phyloP scores from a whole-genome alignment of 2,329 filamentous ascomycete genomes.

The Hypoxylon rubiginosum region DNA sequence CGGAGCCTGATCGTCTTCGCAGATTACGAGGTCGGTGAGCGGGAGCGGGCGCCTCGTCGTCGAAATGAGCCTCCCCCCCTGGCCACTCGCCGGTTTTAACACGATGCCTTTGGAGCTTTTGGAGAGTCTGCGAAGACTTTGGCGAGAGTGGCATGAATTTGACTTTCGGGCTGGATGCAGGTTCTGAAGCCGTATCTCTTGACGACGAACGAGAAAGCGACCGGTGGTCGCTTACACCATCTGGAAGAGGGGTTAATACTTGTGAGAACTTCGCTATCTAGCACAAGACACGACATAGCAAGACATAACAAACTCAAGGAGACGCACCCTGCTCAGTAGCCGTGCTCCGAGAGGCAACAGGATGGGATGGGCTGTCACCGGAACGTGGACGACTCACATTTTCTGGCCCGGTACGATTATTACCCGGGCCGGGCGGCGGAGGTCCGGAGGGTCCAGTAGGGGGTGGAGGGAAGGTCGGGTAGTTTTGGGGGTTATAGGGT shows the following conservation, averaged over 20 bases:
- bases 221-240: constrained; percentile 44
- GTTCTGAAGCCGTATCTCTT: constrained; percentile 13
- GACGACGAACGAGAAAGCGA: constrained; percentile 24
- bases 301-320: constrained; percentile 46
- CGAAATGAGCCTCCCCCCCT: constrained; percentile 14
- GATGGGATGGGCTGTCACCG: constrained; percentile 47
- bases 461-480: constrained; percentile 40
- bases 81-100: constrained; percentile 32
- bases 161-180: constrained; percentile 42
- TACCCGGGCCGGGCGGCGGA: constrained; percentile 37
- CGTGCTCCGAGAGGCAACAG: constrained; percentile 47
- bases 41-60: constrained; percentile 10
- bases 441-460: constrained; percentile 30
- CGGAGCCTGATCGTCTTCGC: constrained; percentile 44
- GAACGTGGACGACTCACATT: constrained; percentile 52
- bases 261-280: neutral
- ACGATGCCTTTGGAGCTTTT: constrained; percentile 47
- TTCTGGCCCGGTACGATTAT: constrained; percentile 49
- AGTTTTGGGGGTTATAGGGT: constrained; percentile 50
- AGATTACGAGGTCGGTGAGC: constrained; percentile 18
- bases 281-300: neutral
- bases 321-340: constrained; percentile 53
- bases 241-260: constrained; percentile 34
- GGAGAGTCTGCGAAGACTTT: constrained; percentile 49
- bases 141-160: constrained; percentile 51